Base-by-base conservation (phyloP, 164 flowering plant species). In the Magnolia changhungtana region DNA sequence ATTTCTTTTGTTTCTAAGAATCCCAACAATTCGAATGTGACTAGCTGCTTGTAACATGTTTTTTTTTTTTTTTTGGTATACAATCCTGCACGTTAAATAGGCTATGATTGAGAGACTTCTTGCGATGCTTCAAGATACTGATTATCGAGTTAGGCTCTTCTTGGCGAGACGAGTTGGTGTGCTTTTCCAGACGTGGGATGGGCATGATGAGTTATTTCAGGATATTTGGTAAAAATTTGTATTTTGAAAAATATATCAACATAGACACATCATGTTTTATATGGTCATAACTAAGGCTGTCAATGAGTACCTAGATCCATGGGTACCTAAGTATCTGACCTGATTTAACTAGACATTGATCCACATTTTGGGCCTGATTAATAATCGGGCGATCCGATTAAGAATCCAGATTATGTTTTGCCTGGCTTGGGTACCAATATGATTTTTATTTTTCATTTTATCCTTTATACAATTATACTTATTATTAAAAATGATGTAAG, bases 121-220 rank as follows among this genome's bases (percentile, higher is more conserved):
- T 75, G 76, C 79, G 72, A 82, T 92, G 89, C 90, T 94, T 50
- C 88, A 77, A 37, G 99, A 96, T 86, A 79, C 90, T 82, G 99
- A 96, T 80, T 94, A 87, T 81, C 91, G 98, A 76, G 99, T 94
- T 78, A 85, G 99, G 78, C 82, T 90, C 45, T 83, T 77, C 79
- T 71, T 96, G 75, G 97, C 95, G 63, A 84, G 88, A 72, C 83
- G 83, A 19, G 84, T 96, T 78, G 90, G 95, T 76, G 86, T 94
- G 77, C 95, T 96, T 74, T 96, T 96, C 78, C 90, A 86, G 69
- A 94, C 92, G 23, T 96, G 98, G 99, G 99, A 96, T 78, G 99
- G 98, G 24, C 99, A 96, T 83, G 82, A 82, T 72, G 97, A 89
- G 81, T 92, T 96, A 66, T 96, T 94, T 78, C 89, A 82, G 58